These are phyloP conservation scores for Monilinia polystroma DNA, from an alignment of 2,329 filamentous ascomycete species.

Conservation along the genomic window DNA sequence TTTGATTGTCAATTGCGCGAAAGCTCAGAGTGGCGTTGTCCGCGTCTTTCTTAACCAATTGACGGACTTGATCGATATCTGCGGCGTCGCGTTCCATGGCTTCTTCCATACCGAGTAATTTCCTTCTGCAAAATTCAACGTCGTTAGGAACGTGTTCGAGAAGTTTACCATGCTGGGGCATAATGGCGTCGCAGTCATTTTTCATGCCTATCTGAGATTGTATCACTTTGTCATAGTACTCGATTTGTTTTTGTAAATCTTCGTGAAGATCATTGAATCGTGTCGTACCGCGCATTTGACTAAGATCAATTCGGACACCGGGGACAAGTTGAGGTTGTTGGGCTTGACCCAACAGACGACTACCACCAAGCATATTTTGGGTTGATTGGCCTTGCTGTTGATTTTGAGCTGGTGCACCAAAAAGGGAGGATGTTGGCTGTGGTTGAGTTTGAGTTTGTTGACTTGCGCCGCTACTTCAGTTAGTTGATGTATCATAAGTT, in stretches of 20 bases:
- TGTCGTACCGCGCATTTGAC: conserved; percentile 79
- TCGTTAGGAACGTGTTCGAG: conserved; percentile 65
- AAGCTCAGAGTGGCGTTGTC: conserved; percentile 70
- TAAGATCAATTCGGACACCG: conserved; percentile 75
- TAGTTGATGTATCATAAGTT: conserved; percentile 6
- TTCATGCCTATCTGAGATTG: conserved; percentile 75
- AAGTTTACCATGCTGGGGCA: conserved; percentile 61
- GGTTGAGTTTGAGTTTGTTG: conserved; percentile 35
- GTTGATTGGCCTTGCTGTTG: conserved; percentile 29
- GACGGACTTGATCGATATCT: conserved; percentile 56
- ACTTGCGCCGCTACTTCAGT: conserved; percentile 24
- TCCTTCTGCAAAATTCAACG: conserved; percentile 61
- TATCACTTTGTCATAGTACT: conserved; percentile 76
- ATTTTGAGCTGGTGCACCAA: conserved; percentile 26
- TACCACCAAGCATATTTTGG: conserved; percentile 20
- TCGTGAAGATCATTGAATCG: conserved; percentile 89
- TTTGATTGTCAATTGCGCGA: conserved; percentile 71
- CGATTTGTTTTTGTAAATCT: conserved; percentile 75
- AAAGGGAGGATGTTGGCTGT: conserved; percentile 31
- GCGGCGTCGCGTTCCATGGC: conserved; percentile 62
- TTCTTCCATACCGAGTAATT: conserved; percentile 61
- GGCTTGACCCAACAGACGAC: conserved; percentile 47
- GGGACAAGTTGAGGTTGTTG: conserved; percentile 57
- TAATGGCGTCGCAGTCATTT: conserved; percentile 70
- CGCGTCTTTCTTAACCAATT: conserved; percentile 62